These are phyloP conservation scores for Pseudoscleropodium purum DNA, from an alignment of 225 moss, liverwort and hornwort genomes.

Conservation along the genomic window DNA sequence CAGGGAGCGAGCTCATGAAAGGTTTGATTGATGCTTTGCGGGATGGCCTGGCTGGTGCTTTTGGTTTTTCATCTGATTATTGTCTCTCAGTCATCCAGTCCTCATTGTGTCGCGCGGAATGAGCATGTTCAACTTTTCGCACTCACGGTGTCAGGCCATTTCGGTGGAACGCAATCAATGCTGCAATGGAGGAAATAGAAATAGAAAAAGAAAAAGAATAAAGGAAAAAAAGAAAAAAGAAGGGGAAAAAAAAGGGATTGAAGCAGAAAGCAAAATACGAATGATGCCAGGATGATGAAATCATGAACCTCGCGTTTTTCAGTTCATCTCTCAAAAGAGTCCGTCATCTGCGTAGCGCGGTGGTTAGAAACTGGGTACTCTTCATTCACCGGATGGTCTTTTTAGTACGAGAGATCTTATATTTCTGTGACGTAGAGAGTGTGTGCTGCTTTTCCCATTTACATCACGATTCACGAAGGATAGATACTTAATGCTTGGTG, in stretches of 20 bases:
- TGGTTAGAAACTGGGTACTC: neutral
- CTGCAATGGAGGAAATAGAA: neutral
- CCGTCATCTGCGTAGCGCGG: neutral
- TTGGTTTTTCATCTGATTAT: neutral
- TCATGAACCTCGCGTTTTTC: neutral
- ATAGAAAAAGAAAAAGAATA: neutral
- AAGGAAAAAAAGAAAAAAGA: no score
- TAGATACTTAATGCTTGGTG: neutral
- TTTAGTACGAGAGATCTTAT: neutral
- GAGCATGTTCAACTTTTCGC: neutral
- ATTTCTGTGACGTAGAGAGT: neutral
- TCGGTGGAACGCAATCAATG: neutral
- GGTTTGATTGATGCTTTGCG: neutral
- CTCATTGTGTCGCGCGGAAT: constrained; percentile 8
- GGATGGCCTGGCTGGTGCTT: neutral
- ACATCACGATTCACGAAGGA: neutral
- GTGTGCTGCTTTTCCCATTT: neutral
- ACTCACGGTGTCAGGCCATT: neutral
- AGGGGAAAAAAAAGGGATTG: neutral
- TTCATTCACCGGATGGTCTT: neutral
- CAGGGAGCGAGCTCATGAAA: neutral
- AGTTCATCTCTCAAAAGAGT: neutral
- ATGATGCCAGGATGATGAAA: neutral
- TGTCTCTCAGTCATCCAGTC: neutral
- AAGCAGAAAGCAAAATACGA: neutral